Evolutionary conservation across 73 alveolate genomes (phyloP), one percentile per base, ranked within the genome.

Genomic region (Breviolum minutum): DNA sequence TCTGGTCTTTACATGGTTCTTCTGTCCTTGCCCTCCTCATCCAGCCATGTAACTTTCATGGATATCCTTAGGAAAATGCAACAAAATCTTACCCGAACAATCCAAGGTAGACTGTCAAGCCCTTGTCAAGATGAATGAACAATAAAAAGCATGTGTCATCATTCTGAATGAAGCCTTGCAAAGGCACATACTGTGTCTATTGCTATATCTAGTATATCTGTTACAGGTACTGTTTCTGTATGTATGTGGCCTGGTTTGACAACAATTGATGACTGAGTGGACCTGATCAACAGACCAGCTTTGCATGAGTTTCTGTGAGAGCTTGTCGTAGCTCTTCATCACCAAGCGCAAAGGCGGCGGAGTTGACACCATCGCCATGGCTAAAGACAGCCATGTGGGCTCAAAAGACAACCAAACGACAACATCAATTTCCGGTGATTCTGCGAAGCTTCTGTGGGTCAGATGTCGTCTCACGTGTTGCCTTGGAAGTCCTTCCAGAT

Each of bases 241-340:
- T 40, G 54, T 40, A 40, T 40, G 54, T 40, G 54, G 54, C 54
- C 54, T 40, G 54, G 54, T 40, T 40, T 40, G 54, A 40, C 3
- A 40, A 40, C 54, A 40, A 40, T 40, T 40, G 54, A 40, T 40
- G 54, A 40, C 54, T 40, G 54, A 40, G 54, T 40, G 54, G 54
- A 40, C 54, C 54, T 40, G 24, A 68, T 68, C n/a, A 14, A 68
- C 17, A 68, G 24, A 68, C 24, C 32, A 73, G 32, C 40, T 73
- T 73, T 24, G 16, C 24, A 60, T 2, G 30, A 73, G 98, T 19
- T 48, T 54, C 98, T 73, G 98, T n/a, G 98, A 54, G 81, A 92
- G 98, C 73, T 92, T 92, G 98, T 92, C 98, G 90, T 74, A 92
- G 98, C 98, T 92, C 90, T 92, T 92, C 85, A 92, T 79, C 68